Percentiles rank a stretch among this genome's conserved stretches.
Conservation (phyloP, 139 green algal species). For the Nannochloris sp. region DNA sequence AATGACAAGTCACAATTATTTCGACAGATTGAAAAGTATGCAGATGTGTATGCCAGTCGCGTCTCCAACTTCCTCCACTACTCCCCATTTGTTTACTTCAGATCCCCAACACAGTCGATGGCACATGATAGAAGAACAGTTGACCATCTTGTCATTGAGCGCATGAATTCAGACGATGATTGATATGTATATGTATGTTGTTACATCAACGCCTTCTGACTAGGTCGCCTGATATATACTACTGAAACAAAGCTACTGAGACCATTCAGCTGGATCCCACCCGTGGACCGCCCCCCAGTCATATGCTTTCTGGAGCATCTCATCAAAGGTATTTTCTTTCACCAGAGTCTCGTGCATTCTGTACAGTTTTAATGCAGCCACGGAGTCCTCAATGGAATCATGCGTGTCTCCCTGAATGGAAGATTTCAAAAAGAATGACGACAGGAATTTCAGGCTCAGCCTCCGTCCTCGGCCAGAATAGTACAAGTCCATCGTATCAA, state of each 20-base stretch:
- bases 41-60: constrained; percentile 75
- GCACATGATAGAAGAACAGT: constrained; percentile 64
- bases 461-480: constrained; percentile 70
- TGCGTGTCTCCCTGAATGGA: constrained; percentile 73
- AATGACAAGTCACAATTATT: constrained; percentile 92
- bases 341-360: constrained; percentile 62
- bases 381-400: constrained; percentile 89
- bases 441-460: constrained; percentile 86
- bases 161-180: constrained; percentile 6
- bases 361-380: constrained; percentile 68
- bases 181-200: neutral
- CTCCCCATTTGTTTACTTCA: constrained; percentile 81
- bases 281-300: constrained; percentile 68
- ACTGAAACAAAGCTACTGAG: neutral
- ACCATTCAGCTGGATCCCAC: constrained; percentile 48
- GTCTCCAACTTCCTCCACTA: constrained; percentile 95
- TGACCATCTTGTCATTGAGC: constrained; percentile 7
- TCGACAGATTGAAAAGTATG: constrained; percentile 93
- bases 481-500: constrained; percentile 94
- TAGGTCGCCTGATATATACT: neutral
- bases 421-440: constrained; percentile 69
- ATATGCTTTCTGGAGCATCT: constrained; percentile 63
- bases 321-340: constrained; percentile 47
- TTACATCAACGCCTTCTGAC: no score
- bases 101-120: constrained; percentile 56